Percentiles rank a stretch among this genome's conserved stretches.
Conservation (phyloP, 805 yeast species). For the Spencermartinsiella europaea region DNA sequence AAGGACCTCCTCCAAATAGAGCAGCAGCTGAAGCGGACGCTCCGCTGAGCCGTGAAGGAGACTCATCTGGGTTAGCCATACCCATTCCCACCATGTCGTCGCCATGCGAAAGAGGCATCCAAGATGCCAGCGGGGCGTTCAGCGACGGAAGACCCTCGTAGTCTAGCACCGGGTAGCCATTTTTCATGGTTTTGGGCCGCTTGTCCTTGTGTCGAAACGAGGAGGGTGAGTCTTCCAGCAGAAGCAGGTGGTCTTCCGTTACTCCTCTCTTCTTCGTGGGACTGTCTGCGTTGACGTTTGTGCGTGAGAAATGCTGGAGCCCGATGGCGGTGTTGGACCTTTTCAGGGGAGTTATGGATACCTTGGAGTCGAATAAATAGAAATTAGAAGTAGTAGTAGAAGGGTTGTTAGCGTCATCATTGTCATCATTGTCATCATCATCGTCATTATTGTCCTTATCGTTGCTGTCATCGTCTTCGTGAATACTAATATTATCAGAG, state of each 20-base stretch:
- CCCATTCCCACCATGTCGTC: slow-evolving; percentile 5
- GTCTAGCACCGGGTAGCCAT: slow-evolving; percentile 5
- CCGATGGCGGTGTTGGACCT: slow-evolving; percentile 26
- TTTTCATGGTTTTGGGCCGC: slow-evolving; percentile 1
- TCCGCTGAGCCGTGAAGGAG: too few species aligned
- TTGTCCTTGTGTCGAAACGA: background rate
- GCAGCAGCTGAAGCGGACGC: background rate
- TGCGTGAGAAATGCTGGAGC: slow-evolving; percentile 19
- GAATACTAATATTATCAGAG: background rate
- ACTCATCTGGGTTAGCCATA: background rate
- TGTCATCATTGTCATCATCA: slow-evolving; percentile 12
- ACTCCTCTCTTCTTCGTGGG: slow-evolving; percentile 12
- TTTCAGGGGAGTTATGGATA: slow-evolving; percentile 13
- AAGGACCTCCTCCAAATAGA: background rate
- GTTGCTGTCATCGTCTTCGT: background rate
- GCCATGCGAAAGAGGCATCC: slow-evolving; percentile 7
- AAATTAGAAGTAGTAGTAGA: too few species aligned
- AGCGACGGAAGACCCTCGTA: slow-evolving; percentile 14
- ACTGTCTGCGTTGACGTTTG: slow-evolving; percentile 17
- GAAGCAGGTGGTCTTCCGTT: slow-evolving; percentile 5
- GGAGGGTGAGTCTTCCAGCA: slow-evolving; percentile 2
- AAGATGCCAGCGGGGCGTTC: slow-evolving; percentile 10
- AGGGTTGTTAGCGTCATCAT: background rate
- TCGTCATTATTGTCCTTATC: slow-evolving; percentile 10
- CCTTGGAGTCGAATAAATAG: background rate